A percentile compares a stretch with the other conserved stretches of the same genome.
Conservation (phyloP, 768 basidiomycete species). For the Trametopsis cervina region DNA sequence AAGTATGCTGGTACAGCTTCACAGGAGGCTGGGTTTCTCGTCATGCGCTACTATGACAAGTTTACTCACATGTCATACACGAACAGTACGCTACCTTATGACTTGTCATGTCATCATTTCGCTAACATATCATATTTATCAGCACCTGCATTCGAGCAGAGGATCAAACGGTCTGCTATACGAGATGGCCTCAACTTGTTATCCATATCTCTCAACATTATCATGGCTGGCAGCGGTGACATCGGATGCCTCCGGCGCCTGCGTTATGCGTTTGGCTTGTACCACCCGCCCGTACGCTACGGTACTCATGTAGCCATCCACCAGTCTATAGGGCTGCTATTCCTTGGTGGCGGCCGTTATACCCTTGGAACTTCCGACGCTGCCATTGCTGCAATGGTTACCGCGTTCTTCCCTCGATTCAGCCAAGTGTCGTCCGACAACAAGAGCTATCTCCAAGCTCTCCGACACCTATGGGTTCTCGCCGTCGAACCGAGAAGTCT, state of each 20-base stretch:
- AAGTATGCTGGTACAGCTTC: slow-evolving; percentile 94
- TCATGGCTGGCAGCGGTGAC: slow-evolving; percentile 98
- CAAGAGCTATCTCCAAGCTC: slow-evolving; percentile 83
- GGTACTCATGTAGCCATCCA: slow-evolving; percentile 88
- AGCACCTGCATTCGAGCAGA: slow-evolving; percentile 81
- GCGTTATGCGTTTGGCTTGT: slow-evolving; percentile 86
- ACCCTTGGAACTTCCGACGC: slow-evolving; percentile 90
- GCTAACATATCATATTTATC: slow-evolving; percentile 2
- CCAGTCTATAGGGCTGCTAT: slow-evolving; percentile 84
- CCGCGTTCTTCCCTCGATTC: slow-evolving; percentile 90
- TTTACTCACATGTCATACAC: slow-evolving; percentile 67
- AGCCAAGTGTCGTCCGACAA: slow-evolving; percentile 78
- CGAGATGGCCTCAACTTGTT: slow-evolving; percentile 86
- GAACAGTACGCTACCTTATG: slow-evolving; percentile 42
- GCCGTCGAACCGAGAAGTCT: slow-evolving; percentile 93
- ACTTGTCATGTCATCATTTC: neutral
- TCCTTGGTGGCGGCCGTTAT: slow-evolving; percentile 88
- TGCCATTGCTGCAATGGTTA: slow-evolving; percentile 83
- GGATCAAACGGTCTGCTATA: slow-evolving; percentile 81
- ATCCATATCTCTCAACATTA: slow-evolving; percentile 79
- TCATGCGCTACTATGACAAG: slow-evolving; percentile 76
- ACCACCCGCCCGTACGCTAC: slow-evolving; percentile 66
- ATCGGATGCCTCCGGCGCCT: slow-evolving; percentile 82
- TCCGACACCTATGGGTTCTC: slow-evolving; percentile 93
- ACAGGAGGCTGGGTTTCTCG: slow-evolving; percentile 78